A percentile compares a stretch with the other conserved stretches of the same genome.
phyloP scores from a whole-genome alignment of 2,329 filamentous ascomycete genomes.

The Gaeumannomyces tritici region DNA sequence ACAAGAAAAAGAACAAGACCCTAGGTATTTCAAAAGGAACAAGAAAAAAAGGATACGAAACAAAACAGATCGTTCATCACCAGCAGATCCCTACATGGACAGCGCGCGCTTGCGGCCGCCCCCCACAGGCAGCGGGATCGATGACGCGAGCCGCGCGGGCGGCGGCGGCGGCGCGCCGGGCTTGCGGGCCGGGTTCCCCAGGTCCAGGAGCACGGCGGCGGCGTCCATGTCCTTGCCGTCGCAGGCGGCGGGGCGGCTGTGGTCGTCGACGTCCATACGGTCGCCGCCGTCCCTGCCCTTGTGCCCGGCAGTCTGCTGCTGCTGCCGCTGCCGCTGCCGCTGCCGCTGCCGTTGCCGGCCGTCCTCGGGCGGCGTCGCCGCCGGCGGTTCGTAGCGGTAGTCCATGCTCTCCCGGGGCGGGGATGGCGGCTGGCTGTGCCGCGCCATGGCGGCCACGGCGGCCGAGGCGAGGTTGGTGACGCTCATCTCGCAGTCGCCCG shows the following conservation, averaged over 20 bases:
- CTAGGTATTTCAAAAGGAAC: not conserved
- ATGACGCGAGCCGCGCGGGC: not conserved
- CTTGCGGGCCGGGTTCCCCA: not conserved
- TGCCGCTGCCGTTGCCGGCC: no score
- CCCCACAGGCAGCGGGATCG: not conserved
- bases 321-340: no score
- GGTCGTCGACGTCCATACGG: not conserved
- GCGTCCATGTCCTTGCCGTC: not conserved
- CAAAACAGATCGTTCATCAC: not conserved
- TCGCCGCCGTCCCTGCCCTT: not conserved
- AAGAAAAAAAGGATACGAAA: not conserved
- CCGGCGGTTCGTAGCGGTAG: no score
- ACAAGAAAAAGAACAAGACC: not conserved
- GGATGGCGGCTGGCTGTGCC: not conserved
- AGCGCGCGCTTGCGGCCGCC: not conserved
- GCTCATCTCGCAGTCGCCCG: not conserved
- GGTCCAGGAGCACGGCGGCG: not conserved
- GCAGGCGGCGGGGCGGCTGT: no score
- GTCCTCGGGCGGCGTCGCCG: no score
- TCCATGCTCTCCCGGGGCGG: not conserved
- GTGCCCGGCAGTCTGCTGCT: not conserved
- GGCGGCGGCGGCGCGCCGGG: no score
- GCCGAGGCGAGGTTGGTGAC: not conserved
- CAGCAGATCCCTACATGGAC: not conserved
- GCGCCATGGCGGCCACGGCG: not conserved